Conservation (phyloP, 1,284 basidiomycete genomes). For the Melampsora abietis-canadensis region DNA sequence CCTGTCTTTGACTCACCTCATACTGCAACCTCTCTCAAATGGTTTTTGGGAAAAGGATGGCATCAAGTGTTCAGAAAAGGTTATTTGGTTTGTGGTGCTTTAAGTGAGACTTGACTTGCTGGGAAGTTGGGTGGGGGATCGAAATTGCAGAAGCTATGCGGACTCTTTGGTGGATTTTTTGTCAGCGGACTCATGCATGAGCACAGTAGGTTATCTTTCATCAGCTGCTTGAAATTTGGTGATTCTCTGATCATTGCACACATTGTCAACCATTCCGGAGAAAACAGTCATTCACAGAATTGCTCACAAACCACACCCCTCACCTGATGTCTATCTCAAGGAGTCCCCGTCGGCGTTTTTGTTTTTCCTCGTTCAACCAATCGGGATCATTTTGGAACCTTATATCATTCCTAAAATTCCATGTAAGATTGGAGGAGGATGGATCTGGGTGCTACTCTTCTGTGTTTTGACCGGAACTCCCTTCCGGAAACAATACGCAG, state of each 20-base stretch:
- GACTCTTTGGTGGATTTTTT: slow-evolving; percentile 23
- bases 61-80: slow-evolving; percentile 17
- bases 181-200: slow-evolving; percentile 31
- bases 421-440: slow-evolving; percentile 9
- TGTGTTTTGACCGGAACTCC: slow-evolving; percentile 9
- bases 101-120: slow-evolving; percentile 4
- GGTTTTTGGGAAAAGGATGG: slow-evolving; percentile 34
- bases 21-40: slow-evolving; percentile 50
- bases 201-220: slow-evolving; percentile 9
- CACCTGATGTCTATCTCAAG: slow-evolving; percentile 11
- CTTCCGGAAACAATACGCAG: not conserved
- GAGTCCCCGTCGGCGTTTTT: slow-evolving; percentile 11
- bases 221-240: not conserved
- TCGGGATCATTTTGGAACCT: slow-evolving; percentile 26
- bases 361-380: slow-evolving; percentile 26
- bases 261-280: not conserved
- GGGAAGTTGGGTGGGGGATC: not conserved
- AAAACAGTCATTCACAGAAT: not conserved
- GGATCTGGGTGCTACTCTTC: slow-evolving; percentile 10
- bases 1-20: slow-evolving; percentile 58
- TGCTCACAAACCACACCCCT: slow-evolving; percentile 11
- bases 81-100: slow-evolving; percentile 24
- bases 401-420: slow-evolving; percentile 27
- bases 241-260: not conserved
- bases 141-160: slow-evolving; percentile 2